A percentile compares a stretch with the other conserved stretches of the same genome.
phyloP scores from a whole-genome alignment of 78 protist genomes.

The Blattamonas nauphoetae region DNA sequence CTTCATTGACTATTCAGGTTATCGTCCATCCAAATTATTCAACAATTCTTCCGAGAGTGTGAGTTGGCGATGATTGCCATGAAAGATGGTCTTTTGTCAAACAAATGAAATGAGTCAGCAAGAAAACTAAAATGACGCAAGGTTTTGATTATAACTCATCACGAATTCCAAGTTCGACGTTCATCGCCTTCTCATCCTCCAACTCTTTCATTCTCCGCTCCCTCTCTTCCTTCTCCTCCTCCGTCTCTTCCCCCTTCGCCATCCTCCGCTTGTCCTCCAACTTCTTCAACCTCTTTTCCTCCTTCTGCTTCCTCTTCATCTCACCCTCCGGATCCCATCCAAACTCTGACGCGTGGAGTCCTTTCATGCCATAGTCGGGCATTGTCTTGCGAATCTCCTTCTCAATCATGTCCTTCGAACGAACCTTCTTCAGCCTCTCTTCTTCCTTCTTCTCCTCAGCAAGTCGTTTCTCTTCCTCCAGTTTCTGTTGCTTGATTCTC shows the following conservation, averaged over 20 bases:
- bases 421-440: neutral
- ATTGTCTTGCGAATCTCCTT: neutral
- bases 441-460: neutral
- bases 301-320: neutral
- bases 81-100: no score
- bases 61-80: no score
- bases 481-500: no score
- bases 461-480: no score
- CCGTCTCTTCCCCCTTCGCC: neutral
- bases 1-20: no score
- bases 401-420: neutral
- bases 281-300: neutral
- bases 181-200: neutral
- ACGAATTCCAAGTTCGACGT: no score
- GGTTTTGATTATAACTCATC: no score
- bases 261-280: neutral
- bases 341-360: neutral
- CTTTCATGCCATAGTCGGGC: neutral
- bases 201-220: neutral
- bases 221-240: neutral
- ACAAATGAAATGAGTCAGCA: no score
- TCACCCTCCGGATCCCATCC: neutral
- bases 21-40: no score
- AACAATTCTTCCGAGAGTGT: no score
- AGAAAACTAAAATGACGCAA: no score